phyloP scores from a whole-genome alignment of 2,329 filamentous ascomycete species.

The Neophaeococcomyces mojaviensis region DNA sequence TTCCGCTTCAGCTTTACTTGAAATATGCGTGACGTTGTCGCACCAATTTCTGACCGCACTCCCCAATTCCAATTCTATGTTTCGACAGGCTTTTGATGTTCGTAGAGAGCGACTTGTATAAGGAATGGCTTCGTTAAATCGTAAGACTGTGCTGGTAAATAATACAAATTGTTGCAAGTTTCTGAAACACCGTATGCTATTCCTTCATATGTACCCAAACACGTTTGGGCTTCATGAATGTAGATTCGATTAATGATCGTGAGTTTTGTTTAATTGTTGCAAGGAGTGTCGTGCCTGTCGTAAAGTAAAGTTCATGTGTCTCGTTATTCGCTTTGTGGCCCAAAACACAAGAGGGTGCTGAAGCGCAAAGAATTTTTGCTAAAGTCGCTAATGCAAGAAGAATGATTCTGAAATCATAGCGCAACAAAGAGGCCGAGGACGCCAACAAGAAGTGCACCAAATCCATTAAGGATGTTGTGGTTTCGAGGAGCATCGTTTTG shows the following conservation, averaged over 20 bases:
- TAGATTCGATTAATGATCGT: too few species aligned
- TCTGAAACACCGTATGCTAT: not conserved
- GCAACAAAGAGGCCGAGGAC: constrained; percentile 25
- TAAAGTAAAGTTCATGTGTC: constrained; percentile 6
- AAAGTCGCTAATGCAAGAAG: not conserved
- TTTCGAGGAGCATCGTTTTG: constrained; percentile 32
- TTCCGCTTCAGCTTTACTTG: too few species aligned
- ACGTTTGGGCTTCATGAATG: too few species aligned
- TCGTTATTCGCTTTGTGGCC: constrained; percentile 4
- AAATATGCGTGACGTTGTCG: too few species aligned
- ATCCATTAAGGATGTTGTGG: constrained; percentile 30
- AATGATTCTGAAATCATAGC: not conserved
- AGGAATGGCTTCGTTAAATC: not conserved
- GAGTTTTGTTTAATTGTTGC: not conserved
- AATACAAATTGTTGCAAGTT: constrained; percentile 2
- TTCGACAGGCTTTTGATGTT: constrained; percentile 2
- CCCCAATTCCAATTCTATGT: not conserved
- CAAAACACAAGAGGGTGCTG: not conserved
- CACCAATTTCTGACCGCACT: too few species aligned
- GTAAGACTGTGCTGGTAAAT: not conserved
- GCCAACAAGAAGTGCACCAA: constrained; percentile 35
- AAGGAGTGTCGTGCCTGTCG: constrained; percentile 9
- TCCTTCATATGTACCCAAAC: not conserved
- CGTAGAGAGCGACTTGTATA: not conserved
- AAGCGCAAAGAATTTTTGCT: not conserved